Conservation (phyloP, 371 early-diverging fungal genomes). For the Mucor velutinosus region DNA sequence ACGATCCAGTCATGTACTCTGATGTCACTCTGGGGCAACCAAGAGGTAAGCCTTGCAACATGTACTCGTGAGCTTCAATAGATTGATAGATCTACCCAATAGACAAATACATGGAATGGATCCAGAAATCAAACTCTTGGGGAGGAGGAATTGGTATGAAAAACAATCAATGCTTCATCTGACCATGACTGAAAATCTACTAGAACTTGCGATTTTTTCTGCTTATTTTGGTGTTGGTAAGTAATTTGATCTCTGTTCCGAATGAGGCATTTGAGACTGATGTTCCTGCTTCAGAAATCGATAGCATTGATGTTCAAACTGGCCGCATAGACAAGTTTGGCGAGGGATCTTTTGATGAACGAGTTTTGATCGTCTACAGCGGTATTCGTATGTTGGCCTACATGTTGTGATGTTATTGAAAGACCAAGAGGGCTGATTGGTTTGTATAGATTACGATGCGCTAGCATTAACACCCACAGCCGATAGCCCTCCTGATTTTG, state of each 20-base stretch:
- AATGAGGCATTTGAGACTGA: neutral
- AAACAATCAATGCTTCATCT: neutral
- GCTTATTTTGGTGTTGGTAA: slow-evolving; percentile 55
- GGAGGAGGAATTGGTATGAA: slow-evolving; percentile 65
- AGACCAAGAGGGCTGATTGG: neutral
- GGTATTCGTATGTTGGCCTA: slow-evolving; percentile 58
- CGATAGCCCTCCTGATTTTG: slow-evolving; percentile 52
- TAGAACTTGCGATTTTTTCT: slow-evolving; percentile 61
- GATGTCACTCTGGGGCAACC: slow-evolving; percentile 24
- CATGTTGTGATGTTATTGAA: neutral
- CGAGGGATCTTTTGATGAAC: slow-evolving; percentile 50
- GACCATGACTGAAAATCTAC: neutral
- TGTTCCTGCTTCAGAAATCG: slow-evolving; percentile 43
- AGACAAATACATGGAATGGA: slow-evolving; percentile 58
- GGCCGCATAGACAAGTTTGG: slow-evolving; percentile 62
- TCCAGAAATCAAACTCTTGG: slow-evolving; percentile 53
- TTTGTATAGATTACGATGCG: slow-evolving; percentile 58
- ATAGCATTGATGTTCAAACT: slow-evolving; percentile 64
- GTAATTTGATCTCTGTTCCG: neutral
- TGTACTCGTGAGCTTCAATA: neutral
- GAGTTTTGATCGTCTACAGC: slow-evolving; percentile 58
- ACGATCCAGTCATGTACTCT: slow-evolving; percentile 25
- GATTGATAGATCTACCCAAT: neutral
- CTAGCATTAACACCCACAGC: slow-evolving; percentile 51
- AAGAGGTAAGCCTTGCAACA: slow-evolving; percentile 14